Percentiles rank a stretch among this genome's conserved stretches.
These are phyloP conservation scores for Aureobasidium sp. DNA, from an alignment of 2,329 filamentous ascomycete genomes.

Conservation along the genomic window DNA sequence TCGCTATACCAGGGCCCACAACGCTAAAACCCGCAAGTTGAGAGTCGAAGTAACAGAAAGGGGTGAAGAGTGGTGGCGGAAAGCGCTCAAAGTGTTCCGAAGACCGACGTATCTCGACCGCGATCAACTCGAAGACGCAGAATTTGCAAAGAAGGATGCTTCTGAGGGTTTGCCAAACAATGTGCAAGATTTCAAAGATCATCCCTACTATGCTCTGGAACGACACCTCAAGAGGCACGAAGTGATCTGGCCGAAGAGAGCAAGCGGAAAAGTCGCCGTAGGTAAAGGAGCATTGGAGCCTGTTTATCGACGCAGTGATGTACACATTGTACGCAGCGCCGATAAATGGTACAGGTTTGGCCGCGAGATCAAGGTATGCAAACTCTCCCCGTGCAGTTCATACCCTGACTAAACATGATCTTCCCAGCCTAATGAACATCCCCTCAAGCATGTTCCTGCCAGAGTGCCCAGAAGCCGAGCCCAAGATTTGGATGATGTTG, in stretches of 20 bases:
- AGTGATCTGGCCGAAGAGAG: constrained; percentile 64
- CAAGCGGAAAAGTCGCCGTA: constrained; percentile 70
- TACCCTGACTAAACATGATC: not conserved
- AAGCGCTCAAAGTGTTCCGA: constrained; percentile 41
- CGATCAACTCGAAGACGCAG: constrained; percentile 77
- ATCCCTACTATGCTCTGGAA: constrained; percentile 59
- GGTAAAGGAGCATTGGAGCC: constrained; percentile 58
- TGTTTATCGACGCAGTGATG: constrained; percentile 76
- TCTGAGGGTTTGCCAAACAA: constrained; percentile 54
- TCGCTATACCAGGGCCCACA: constrained; percentile 81
- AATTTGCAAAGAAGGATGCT: constrained; percentile 63
- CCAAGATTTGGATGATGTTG: constrained; percentile 30
- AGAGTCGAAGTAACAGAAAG: constrained; percentile 64
- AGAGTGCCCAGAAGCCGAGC: constrained; percentile 20
- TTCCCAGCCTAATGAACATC: constrained; percentile 56
- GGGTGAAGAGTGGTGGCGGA: constrained; percentile 51
- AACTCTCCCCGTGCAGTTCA: not conserved
- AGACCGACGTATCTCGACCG: constrained; percentile 44
- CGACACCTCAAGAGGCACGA: constrained; percentile 78
- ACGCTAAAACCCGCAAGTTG: constrained; percentile 75
- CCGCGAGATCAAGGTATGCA: constrained; percentile 60
- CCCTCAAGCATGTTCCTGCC: constrained; percentile 60
- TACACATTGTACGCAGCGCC: constrained; percentile 67
- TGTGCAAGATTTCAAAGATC: constrained; percentile 36
- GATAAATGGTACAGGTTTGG: constrained; percentile 91